phyloP scores from a whole-genome alignment of 805 yeast genomes.

The Yarrowia sp. region DNA sequence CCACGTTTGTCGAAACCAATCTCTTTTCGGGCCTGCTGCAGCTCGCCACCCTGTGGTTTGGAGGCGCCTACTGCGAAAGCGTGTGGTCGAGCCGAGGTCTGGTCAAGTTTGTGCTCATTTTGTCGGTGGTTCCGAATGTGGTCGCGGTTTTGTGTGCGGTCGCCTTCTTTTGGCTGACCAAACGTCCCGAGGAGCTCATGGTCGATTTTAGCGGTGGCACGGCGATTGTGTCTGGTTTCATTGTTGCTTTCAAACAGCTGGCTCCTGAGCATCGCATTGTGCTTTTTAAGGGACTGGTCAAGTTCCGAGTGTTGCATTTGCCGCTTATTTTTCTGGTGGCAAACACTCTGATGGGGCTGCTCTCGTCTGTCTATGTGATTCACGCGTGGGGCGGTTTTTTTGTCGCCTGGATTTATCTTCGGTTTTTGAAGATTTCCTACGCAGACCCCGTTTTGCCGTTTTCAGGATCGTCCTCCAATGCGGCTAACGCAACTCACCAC shows the following conservation, averaged over 20 bases:
- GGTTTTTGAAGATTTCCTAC: slow-evolving; percentile 73
- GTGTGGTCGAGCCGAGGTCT: slow-evolving; percentile 68
- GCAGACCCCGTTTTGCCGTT: slow-evolving; percentile 63
- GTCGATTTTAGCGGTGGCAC: slow-evolving; percentile 57
- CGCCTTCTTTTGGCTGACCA: slow-evolving; percentile 41
- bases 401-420: slow-evolving; percentile 74
- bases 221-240: slow-evolving; percentile 62
- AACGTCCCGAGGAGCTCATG: slow-evolving; percentile 43
- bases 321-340: slow-evolving; percentile 53
- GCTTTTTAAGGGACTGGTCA: slow-evolving; percentile 56
- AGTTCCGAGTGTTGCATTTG: slow-evolving; percentile 54
- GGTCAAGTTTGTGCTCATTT: slow-evolving; percentile 55
- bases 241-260: slow-evolving; percentile 71
- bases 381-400: slow-evolving; percentile 59
- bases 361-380: slow-evolving; percentile 45
- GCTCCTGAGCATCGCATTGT: slow-evolving; percentile 66
- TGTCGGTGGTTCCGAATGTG: slow-evolving; percentile 52
- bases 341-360: slow-evolving; percentile 45
- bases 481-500: slow-evolving; percentile 33
- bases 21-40: slow-evolving; percentile 53
- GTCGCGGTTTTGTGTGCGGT: slow-evolving; percentile 47
- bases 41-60: slow-evolving; percentile 54
- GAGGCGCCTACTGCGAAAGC: slow-evolving; percentile 70
- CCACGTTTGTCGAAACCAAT: slow-evolving; percentile 57
- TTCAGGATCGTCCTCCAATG: slow-evolving; percentile 36